Evolutionary conservation across 495 filamentous ascomycete genomes (phyloP).

Genomic region (Chaetomium cochliodes): DNA sequence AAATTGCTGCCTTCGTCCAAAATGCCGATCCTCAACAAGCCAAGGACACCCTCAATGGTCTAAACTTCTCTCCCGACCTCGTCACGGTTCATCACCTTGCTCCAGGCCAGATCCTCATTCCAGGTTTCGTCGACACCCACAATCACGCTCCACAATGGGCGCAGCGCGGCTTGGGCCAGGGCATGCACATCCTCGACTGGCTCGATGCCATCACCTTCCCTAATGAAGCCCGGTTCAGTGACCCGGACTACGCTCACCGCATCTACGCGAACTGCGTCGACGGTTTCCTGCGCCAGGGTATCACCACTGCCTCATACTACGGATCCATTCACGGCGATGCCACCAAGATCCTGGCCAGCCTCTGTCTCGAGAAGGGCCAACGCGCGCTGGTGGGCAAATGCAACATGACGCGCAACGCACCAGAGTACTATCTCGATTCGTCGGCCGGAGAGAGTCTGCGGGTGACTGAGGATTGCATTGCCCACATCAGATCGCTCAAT

Average conservation of each 20-base stretch:
- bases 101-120: conserved; percentile 56
- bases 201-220: conserved; percentile 60
- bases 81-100: conserved; percentile 41
- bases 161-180: conserved; percentile 58
- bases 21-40: neutral
- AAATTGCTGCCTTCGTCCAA: conserved; percentile 39
- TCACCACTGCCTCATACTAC: conserved; percentile 67
- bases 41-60: conserved; percentile 10
- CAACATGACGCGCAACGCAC: conserved; percentile 63
- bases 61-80: conserved; percentile 22
- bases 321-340: conserved; percentile 58
- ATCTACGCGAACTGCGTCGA: conserved; percentile 56
- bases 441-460: conserved; percentile 48
- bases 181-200: conserved; percentile 61
- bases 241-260: conserved; percentile 51
- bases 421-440: conserved; percentile 58
- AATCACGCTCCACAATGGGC: conserved; percentile 66
- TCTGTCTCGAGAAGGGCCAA: conserved; percentile 57
- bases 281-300: conserved; percentile 60
- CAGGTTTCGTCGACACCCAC: conserved; percentile 65
- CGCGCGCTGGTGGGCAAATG: conserved; percentile 65
- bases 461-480: conserved; percentile 55
- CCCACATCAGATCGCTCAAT: conserved; percentile 45
- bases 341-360: conserved; percentile 58
- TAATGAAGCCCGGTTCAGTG: conserved; percentile 57